Conservation (phyloP, 441 rosid species). For the Manihot esculenta region DNA sequence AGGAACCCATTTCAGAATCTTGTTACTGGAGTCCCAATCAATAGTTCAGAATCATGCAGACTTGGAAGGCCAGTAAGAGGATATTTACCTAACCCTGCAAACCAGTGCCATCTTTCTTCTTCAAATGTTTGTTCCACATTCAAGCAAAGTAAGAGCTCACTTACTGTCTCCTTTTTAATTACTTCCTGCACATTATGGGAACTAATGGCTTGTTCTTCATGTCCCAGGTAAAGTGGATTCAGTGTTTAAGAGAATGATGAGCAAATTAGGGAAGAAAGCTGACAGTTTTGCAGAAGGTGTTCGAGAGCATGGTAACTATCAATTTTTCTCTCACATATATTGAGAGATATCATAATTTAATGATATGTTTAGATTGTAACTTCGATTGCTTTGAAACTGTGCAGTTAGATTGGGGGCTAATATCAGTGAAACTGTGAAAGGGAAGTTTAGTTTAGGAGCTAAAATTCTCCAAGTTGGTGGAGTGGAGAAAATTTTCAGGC, state of each 20-base stretch:
- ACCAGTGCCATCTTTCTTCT: slow-evolving; percentile 20
- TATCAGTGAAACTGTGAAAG: slow-evolving; percentile 41
- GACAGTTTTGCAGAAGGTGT: slow-evolving; percentile 45
- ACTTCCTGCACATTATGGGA: too few relatives aligned
- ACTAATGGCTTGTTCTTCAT: not conserved
- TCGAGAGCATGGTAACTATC: slow-evolving; percentile 42
- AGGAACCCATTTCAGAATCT: slow-evolving; percentile 33
- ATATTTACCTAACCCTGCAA: slow-evolving; percentile 22
- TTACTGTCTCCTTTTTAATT: not conserved
- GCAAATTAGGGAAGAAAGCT: slow-evolving; percentile 45
- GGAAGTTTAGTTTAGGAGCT: slow-evolving; percentile 43
- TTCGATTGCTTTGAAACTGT: slow-evolving; percentile 14
- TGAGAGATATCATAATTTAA: not conserved
- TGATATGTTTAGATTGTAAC: not conserved
- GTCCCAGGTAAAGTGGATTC: slow-evolving; percentile 40
- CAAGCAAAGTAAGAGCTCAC: slow-evolving; percentile 17
- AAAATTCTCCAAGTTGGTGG: slow-evolving; percentile 42
- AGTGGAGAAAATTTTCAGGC: slow-evolving; percentile 41
- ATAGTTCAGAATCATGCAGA: slow-evolving; percentile 11
- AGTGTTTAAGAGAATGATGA: slow-evolving; percentile 39
- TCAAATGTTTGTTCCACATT: slow-evolving; percentile 23
- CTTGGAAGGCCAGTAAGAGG: slow-evolving; percentile 22
- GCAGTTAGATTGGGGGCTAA: slow-evolving; percentile 42
- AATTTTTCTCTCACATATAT: too few relatives aligned
- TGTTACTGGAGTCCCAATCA: slow-evolving; percentile 32